These are phyloP conservation scores for Scedosporium boydii DNA, from an alignment of 2,329 filamentous ascomycete species.

Conservation along the genomic window DNA sequence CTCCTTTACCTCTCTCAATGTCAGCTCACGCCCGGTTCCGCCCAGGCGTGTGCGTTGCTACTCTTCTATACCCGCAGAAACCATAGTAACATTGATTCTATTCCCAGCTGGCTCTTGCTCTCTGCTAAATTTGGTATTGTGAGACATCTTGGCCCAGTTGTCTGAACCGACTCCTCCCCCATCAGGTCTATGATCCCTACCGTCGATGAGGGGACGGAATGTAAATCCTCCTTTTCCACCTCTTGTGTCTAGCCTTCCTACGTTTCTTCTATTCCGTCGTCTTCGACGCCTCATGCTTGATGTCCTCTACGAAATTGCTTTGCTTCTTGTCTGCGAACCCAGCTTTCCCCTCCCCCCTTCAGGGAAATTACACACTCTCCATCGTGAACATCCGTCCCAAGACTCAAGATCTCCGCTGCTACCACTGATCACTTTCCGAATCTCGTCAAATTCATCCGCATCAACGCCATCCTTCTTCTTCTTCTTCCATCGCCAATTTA, in stretches of 20 bases:
- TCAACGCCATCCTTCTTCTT: constrained; percentile 1
- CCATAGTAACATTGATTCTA: neutral
- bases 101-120: neutral
- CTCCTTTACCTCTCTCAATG: neutral
- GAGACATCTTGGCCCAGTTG: neutral
- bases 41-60: neutral
- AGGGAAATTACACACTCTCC: neutral
- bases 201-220: constrained; percentile 6
- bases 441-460: constrained; percentile 7
- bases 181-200: neutral
- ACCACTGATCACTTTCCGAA: neutral
- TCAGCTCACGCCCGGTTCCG: neutral
- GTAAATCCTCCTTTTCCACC: constrained; percentile 4
- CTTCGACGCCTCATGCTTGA: neutral
- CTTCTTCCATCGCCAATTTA: constrained; percentile 2
- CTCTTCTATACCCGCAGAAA: neutral
- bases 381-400: constrained; percentile 2
- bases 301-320: neutral
- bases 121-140: neutral
- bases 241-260: neutral
- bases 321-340: neutral
- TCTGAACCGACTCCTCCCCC: neutral
- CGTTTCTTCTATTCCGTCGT: neutral
- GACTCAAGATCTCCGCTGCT: constrained; percentile 3
- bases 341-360: neutral